phyloP scores from a whole-genome alignment of 129 eudicot species.

The Saposhnikovia divaricata region DNA sequence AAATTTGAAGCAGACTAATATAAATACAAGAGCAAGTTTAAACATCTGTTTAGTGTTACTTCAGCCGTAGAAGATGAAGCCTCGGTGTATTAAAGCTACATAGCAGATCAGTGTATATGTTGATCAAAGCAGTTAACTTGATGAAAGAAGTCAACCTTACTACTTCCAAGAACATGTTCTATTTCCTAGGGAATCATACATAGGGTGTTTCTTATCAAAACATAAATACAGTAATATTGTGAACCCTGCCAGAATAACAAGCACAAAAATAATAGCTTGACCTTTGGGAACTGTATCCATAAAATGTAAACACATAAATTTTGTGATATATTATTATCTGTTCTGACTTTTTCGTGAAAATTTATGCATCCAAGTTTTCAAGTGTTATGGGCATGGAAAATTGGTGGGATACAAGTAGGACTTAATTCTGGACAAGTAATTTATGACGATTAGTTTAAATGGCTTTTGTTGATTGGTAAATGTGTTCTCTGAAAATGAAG shows the following conservation, averaged over 20 bases:
- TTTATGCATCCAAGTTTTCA: not conserved
- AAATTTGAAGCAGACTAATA: not conserved
- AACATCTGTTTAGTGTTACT: not conserved
- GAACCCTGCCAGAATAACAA: not conserved
- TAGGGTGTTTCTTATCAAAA: not conserved
- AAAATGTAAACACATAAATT: not conserved
- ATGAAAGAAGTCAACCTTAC: not conserved
- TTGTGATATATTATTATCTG: not conserved
- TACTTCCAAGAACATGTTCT: not conserved
- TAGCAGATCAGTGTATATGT: not conserved
- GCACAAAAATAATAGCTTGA: not conserved
- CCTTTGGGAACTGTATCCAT: not conserved
- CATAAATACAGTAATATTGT: not conserved
- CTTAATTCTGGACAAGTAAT: not conserved
- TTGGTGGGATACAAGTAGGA: not conserved
- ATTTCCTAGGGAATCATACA: not conserved
- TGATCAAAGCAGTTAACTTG: not conserved
- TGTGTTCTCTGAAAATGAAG: not conserved
- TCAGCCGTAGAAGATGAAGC: not conserved
- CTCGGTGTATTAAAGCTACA: not conserved
- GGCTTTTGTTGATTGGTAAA: not conserved
- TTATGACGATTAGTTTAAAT: not conserved
- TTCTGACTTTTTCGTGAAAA: not conserved
- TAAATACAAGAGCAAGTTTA: not conserved
- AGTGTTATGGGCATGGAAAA: not conserved